A percentile compares a stretch with the other conserved stretches of the same genome.
Evolutionary conservation across 345 rosid species (phyloP).

Genomic region (Gossypium thurberi): DNA sequence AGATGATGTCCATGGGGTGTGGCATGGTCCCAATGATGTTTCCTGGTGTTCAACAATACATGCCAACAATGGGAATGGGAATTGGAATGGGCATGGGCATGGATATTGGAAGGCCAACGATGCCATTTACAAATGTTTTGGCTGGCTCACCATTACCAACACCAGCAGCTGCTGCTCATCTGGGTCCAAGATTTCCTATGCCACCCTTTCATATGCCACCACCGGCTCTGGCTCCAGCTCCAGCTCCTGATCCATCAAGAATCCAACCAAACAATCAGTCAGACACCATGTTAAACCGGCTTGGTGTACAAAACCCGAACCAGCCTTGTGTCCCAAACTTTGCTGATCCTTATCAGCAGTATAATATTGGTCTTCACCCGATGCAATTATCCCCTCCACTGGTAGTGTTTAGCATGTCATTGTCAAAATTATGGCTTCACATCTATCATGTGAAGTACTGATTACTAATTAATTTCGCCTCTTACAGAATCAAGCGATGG

Average conservation of each 20-base stretch:
- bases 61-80: slow-evolving; percentile 66
- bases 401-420: slow-evolving; percentile 29
- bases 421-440: neutral
- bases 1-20: slow-evolving; percentile 94
- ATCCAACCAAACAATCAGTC: slow-evolving; percentile 35
- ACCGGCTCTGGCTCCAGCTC: slow-evolving; percentile 31
- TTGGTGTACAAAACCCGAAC: slow-evolving; percentile 34
- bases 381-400: slow-evolving; percentile 48
- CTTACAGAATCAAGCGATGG: slow-evolving; percentile 45
- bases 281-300: slow-evolving; percentile 7
- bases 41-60: slow-evolving; percentile 56
- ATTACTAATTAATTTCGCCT: neutral
- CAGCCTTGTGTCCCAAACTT: slow-evolving; percentile 39
- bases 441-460: neutral
- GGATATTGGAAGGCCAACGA: slow-evolving; percentile 56
- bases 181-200: slow-evolving; percentile 52
- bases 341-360: slow-evolving; percentile 68
- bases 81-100: slow-evolving; percentile 50
- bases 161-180: slow-evolving; percentile 43
- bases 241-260: slow-evolving; percentile 52
- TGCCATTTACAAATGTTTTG: slow-evolving; percentile 69
- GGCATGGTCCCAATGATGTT: slow-evolving; percentile 76
- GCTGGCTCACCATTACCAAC: slow-evolving; percentile 52
- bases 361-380: slow-evolving; percentile 41
- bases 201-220: slow-evolving; percentile 54